Evolutionary conservation across 108 stramenopile genomes (phyloP).

Genomic region (Cyclotella choctawhatcheeana): DNA sequence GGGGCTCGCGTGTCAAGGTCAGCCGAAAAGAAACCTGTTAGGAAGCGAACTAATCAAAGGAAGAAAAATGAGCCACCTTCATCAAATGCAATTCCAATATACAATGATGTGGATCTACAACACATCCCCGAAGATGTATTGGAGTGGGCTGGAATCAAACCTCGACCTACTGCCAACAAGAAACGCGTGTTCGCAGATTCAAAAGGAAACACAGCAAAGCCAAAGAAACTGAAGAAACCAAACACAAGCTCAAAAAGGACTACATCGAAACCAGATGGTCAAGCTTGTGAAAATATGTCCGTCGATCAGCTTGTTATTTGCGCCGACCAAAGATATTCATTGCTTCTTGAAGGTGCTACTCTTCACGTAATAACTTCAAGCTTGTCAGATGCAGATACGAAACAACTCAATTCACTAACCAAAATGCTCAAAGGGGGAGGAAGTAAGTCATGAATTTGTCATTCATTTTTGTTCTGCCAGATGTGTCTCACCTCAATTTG

Average conservation of each 20-base stretch:
- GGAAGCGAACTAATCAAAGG: slow-evolving; percentile 2
- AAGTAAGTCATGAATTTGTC: slow-evolving; percentile 21
- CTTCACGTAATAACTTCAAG: slow-evolving; percentile 61
- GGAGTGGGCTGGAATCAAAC: slow-evolving; percentile 45
- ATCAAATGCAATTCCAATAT: slow-evolving; percentile 22
- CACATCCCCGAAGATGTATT: slow-evolving; percentile 46
- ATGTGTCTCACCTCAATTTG: too few species aligned
- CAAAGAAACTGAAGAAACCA: not conserved
- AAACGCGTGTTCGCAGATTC: slow-evolving; percentile 45
- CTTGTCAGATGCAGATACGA: slow-evolving; percentile 60
- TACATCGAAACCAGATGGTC: not conserved
- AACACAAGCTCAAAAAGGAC: not conserved
- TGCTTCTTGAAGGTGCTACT: slow-evolving; percentile 22
- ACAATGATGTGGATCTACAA: slow-evolving; percentile 45
- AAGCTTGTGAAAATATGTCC: slow-evolving; percentile 18
- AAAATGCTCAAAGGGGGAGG: slow-evolving; percentile 46
- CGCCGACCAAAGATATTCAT: slow-evolving; percentile 42
- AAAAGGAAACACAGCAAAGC: slow-evolving; percentile 9
- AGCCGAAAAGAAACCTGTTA: slow-evolving; percentile 29
- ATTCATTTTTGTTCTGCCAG: not conserved
- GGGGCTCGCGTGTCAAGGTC: slow-evolving; percentile 12
- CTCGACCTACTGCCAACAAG: slow-evolving; percentile 8
- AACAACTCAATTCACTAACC: slow-evolving; percentile 45
- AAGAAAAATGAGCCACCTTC: not conserved
- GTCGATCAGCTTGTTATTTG: slow-evolving; percentile 31